Base-by-base conservation (phyloP, 192 early-diverging fungal species). In the Funneliformis geosporum region DNA sequence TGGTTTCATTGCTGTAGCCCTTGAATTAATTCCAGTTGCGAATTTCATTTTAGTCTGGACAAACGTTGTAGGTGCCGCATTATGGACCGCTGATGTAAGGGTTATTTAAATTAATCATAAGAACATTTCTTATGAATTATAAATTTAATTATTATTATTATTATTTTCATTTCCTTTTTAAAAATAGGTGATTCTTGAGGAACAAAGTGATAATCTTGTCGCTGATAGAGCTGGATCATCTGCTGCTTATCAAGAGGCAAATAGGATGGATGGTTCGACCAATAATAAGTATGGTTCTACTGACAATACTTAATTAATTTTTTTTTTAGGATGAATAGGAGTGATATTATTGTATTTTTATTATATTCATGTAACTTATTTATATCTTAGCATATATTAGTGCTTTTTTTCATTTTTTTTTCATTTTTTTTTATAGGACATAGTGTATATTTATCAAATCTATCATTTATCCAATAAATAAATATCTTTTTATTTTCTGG, bases 21-120 rank as follows among this genome's bases (percentile, higher is more conserved):
- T 93, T 25, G 88, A 93, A 72, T 82, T 93, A 66, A 81, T 92
- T 3, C 92, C 92, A 14, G 43, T 93, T 11, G 75, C 90, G 18
- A 88, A 89, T 67, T 60, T 90, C 50, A 9, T 94, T 5, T 94
- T 93, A 61, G 85, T 90, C 80, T 92, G 91, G 86, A 93, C 92
- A 10, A 93, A 93, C 73, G 84, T 89, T 46, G 87, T 93, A 8
- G 91, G 90, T 67, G 73, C 73, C 2, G 73, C 73, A 16, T 42
- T 75, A 23, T 75, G 73, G 55, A 59, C 72, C 6, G 43, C 72
- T 27, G 72, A 73, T 59, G 72, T 73, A 73, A 73, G 72, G 14
- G 4, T 8, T 68, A 39, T 39, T 21, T 39, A 16, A 8, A 44
- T 25, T 65, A n/a, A n/a, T n/a, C n/a, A 33, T 33, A 33, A 33